Base-by-base conservation (phyloP, 2,329 filamentous ascomycete species). In the Thielaviopsis ethacetica region DNA sequence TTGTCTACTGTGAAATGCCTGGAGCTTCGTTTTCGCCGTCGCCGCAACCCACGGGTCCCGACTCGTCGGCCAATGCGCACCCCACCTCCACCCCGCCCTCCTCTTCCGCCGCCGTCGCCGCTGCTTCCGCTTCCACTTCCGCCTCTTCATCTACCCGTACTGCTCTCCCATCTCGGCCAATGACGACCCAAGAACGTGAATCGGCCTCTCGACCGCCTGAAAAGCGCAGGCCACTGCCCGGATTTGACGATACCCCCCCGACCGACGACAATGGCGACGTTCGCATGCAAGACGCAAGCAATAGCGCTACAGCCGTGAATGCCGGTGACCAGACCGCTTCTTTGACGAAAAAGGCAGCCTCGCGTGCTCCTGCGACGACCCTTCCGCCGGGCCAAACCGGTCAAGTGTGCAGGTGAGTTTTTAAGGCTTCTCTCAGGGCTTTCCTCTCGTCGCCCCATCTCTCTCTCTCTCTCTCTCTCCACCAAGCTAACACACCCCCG, bases 371-470 rank as follows among this genome's bases (percentile, higher is more conserved):
- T 49, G 58, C 34, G 15, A 41, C 56, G n/a, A 47, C 52, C 3
- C 49, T 56, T 56, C 41, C 56, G 12, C 24, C 56, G 19, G 54
- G 61, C 19, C 62, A 62, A 57, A 56, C 59, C 55, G 84, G 83
- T 2, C 85, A 88, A 68, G 73, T 86, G 53, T 88, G 85, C 81
- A 88, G 84, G 85, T 86, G 72, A 67, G 77, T 66, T 50, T 51
- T n/a, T 17, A 26, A 6, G 24, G 24, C 6, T 26, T 26, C 24
- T 26, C 24, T 26, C 6, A 26, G 24, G 24, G 6, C 24, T 58
- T 38, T 22, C 21, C 26, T 27, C 34, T 49, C 13, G 12, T 22
- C 21, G 24, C 15, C 41, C n/a, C 55, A 12, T 24, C 6, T 19
- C 19, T 54, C 41, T 17, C 13, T 47, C 50, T 62, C 58, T 67